Evolutionary conservation across 2,329 filamentous ascomycete species (phyloP).

Genomic region (Chrysoporthe austroafricana): DNA sequence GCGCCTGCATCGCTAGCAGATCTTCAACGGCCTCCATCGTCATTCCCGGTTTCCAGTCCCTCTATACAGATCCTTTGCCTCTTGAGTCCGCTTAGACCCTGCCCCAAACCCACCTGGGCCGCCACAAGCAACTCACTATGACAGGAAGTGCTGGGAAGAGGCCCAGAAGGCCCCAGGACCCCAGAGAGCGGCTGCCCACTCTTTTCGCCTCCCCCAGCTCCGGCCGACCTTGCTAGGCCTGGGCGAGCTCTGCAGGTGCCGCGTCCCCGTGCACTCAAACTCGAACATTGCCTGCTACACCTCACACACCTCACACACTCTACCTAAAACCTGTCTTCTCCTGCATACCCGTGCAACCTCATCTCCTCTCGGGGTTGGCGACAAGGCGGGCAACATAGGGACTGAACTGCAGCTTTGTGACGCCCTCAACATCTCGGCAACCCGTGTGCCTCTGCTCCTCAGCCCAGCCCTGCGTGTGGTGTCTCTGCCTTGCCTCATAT

Average conservation of each 20-base stretch:
- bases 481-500: slow-evolving; percentile 8
- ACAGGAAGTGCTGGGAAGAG: background rate
- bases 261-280: background rate
- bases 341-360: background rate
- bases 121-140: background rate
- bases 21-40: background rate
- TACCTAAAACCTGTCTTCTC: background rate
- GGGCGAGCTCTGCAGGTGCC: background rate
- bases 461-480: background rate
- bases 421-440: background rate
- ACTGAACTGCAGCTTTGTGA: background rate
- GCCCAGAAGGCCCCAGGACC: background rate
- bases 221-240: background rate
- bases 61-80: background rate
- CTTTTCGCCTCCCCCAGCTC: slow-evolving; percentile 7
- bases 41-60: background rate
- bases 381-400: background rate
- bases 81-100: background rate
- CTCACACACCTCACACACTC: background rate
- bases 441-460: background rate
- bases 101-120: background rate
- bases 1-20: background rate
- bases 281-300: background rate
- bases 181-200: background rate
- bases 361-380: background rate